Conservation (phyloP, 139 green algal species). For the Gonium pectorale region DNA sequence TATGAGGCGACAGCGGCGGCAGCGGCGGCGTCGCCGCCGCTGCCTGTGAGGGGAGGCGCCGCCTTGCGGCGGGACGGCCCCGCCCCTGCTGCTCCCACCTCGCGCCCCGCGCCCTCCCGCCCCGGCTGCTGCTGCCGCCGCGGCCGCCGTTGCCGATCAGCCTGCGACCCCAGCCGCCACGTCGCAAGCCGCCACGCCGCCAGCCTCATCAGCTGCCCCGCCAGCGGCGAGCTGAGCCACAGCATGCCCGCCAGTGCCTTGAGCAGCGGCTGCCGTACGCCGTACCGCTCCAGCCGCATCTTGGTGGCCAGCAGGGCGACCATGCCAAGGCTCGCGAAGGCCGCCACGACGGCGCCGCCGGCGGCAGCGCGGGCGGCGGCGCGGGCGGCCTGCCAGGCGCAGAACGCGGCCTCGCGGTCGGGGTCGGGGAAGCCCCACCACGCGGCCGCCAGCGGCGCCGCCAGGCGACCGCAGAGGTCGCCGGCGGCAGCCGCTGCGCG, state of each 20-base stretch:
- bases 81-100: too few species aligned
- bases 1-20: too few species aligned
- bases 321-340: too few species aligned
- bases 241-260: conserved; percentile 34
- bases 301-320: background rate
- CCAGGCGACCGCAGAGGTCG: background rate
- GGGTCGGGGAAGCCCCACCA: background rate
- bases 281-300: conserved; percentile 1
- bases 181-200: background rate
- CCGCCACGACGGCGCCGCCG: background rate
- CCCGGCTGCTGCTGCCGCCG: background rate
- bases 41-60: too few species aligned
- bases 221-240: conserved; percentile 6
- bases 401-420: background rate
- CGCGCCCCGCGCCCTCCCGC: background rate
- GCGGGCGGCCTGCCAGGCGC: background rate
- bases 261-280: background rate
- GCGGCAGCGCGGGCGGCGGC: background rate
- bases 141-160: too few species aligned
- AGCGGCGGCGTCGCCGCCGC: background rate
- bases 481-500: background rate
- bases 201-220: conserved; percentile 13
- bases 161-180: background rate
- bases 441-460: background rate
- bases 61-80: too few species aligned